Evolutionary conservation across 441 rosid species (phyloP).

Genomic region (Hura crepitans): DNA sequence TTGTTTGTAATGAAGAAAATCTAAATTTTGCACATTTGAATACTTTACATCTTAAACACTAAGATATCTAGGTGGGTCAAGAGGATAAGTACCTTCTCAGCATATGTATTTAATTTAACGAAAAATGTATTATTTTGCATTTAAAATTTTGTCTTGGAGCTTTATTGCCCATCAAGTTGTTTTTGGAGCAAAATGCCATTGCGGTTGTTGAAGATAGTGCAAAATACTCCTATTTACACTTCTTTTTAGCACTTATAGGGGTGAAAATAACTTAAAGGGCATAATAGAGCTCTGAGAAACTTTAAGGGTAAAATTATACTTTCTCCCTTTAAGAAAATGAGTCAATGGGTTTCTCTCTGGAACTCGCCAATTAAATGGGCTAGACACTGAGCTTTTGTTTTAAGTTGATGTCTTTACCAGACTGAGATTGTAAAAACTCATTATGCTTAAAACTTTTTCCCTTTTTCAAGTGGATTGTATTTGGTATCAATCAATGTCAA

Average conservation of each 20-base stretch:
- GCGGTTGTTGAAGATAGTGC: too few relatives aligned
- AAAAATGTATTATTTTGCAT: too few relatives aligned
- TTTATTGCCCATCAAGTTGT: too few relatives aligned
- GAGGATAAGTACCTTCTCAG: neutral
- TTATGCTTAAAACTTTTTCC: neutral
- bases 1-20: neutral
- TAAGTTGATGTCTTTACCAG: neutral
- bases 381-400: neutral
- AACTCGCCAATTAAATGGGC: neutral
- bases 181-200: too few relatives aligned
- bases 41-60: neutral
- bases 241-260: too few relatives aligned
- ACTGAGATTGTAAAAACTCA: neutral
- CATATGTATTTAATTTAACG: neutral
- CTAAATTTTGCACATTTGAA: neutral
- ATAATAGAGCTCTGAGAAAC: too few relatives aligned
- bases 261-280: too few relatives aligned
- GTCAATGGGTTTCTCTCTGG: neutral
- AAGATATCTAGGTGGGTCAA: constrained; percentile 4
- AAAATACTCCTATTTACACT: too few relatives aligned
- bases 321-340: too few relatives aligned
- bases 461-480: neutral
- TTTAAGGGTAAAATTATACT: too few relatives aligned
- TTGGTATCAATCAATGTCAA: neutral
- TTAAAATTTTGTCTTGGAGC: too few relatives aligned